Base-by-base conservation (phyloP, 1,139 yeast species). In the Yamadazyma pseudoaaseri region DNA sequence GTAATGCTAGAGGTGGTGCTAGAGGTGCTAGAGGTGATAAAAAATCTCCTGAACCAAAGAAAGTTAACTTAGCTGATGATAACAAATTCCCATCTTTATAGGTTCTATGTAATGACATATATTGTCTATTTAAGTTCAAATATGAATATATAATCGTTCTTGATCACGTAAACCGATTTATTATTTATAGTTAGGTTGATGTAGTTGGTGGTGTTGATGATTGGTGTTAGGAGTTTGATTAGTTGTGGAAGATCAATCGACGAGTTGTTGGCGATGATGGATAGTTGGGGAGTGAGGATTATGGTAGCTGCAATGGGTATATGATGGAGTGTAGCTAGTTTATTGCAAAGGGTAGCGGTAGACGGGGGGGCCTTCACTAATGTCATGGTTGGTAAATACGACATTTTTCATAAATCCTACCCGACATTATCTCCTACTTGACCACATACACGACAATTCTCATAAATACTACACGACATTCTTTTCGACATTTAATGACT, bases 71-170 rank as follows among this genome's bases (percentile, higher is more conserved):
- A 43, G 68, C 65, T 51, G 68, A 71, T 62, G 81, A 76, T 59
- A 65, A 69, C 57, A 75, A 76, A 72, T 77, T 79, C 75, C 85
- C 86, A 58, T 71, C 84, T 54, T 75, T 71, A 42, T 60, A 58
- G 55, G 47, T 16, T 7, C 6, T 7, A 7, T 10, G 7, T 10
- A 22, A 22, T 22, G n/a, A n/a, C 12, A 22, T 22, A 12, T 22
- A 22, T 22, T 18, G 8, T 18, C 20, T 18, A 18, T 18, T 18
- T 18, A 22, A 22, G 25, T 11, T 22, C 25, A 22, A 22, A 22
- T 11, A 22, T 11, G 13, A 22, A 22, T 11, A 22, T 11, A 11
- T 22, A 22, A 11, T 22, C 25, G 13, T 22, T 22, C 12, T 22
- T 22, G 7, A 22, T 22, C 12, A 22, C 25, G 25, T 22, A 22